Percentiles rank a stretch among this genome's conserved stretches.
Evolutionary conservation across 352 stramenopile species (phyloP).

Genomic region (Phytopythium vexans): DNA sequence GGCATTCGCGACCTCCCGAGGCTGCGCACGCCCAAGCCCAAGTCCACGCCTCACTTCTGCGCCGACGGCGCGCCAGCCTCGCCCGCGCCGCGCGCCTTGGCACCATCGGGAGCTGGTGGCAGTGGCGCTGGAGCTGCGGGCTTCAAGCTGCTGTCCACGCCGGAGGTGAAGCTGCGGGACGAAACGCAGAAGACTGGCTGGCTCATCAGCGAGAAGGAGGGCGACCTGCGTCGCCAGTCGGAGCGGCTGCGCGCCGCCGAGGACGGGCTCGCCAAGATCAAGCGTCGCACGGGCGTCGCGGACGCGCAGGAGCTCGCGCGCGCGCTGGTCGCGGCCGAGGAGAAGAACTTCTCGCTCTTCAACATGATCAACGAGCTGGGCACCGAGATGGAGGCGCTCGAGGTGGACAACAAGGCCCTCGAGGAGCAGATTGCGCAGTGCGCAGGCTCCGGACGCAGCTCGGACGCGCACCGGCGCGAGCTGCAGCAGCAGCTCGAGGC

Average conservation of each 20-base stretch:
- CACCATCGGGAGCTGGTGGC: constrained; percentile 9
- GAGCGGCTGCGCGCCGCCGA: constrained; percentile 71
- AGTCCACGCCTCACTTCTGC: constrained; percentile 34
- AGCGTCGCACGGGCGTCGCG: constrained; percentile 82
- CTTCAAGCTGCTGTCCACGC: constrained; percentile 63
- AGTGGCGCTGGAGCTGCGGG: constrained; percentile 13
- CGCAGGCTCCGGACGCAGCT: constrained; percentile 51
- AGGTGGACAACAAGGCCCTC: constrained; percentile 82
- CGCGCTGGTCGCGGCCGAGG: constrained; percentile 84
- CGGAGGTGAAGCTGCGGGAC: constrained; percentile 67
- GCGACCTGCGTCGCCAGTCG: constrained; percentile 65
- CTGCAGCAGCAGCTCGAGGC: constrained; percentile 75
- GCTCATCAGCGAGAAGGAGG: constrained; percentile 74
- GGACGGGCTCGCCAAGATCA: constrained; percentile 84
- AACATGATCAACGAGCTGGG: constrained; percentile 94
- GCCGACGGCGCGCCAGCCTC: constrained; percentile 12
- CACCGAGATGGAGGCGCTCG: constrained; percentile 85
- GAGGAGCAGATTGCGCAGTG: constrained; percentile 60
- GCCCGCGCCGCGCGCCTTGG: constrained; percentile 11
- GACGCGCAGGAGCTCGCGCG: constrained; percentile 83
- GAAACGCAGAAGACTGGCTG: constrained; percentile 77
- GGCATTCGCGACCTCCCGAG: constrained; percentile 75
- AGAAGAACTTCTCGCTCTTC: constrained; percentile 95
- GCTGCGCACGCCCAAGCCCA: constrained; percentile 57
- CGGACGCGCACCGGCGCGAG: constrained; percentile 49